These are phyloP conservation scores for Wickerhamiella pararugosa DNA, from an alignment of 1,139 yeast species.

Conservation along the genomic window DNA sequence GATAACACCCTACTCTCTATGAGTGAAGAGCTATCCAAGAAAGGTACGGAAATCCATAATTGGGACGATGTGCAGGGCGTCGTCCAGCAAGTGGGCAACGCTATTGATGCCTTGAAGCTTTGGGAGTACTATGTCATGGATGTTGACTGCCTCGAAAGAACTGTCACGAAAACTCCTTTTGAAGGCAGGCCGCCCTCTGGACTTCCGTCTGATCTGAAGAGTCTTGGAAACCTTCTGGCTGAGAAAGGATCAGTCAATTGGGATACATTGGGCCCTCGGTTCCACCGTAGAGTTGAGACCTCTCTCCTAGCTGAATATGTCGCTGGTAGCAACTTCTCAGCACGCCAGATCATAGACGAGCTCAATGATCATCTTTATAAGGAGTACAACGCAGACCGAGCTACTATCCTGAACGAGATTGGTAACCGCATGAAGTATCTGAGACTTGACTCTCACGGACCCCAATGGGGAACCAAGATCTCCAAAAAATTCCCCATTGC, in stretches of 20 bases:
- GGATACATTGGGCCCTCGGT: constrained; percentile 32
- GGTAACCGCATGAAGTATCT: constrained; percentile 61
- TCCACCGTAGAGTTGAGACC: constrained; percentile 39
- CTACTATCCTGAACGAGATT: constrained; percentile 49
- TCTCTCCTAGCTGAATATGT: constrained; percentile 35
- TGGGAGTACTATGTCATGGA: constrained; percentile 80
- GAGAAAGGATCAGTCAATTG: constrained; percentile 28
- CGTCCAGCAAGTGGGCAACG: constrained; percentile 47
- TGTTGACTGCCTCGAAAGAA: constrained; percentile 6
- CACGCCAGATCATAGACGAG: constrained; percentile 44
- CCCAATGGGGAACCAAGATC: constrained; percentile 48
- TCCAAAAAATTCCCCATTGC: constrained; percentile 46
- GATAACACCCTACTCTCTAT: constrained; percentile 55
- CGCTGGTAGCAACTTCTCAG: constrained; percentile 17
- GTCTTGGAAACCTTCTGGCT: constrained; percentile 39
- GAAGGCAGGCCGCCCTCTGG: constrained; percentile 29
- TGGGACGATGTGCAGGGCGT: constrained; percentile 51
- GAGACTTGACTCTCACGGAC: constrained; percentile 69
- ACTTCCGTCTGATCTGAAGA: constrained; percentile 27
- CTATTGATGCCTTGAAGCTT: constrained; percentile 32
- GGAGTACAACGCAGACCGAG: constrained; percentile 61
- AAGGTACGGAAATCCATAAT: constrained; percentile 36
- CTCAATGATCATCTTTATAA: constrained; percentile 59
- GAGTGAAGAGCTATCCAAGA: constrained; percentile 37
- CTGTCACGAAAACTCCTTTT: constrained; percentile 24